Base-by-base conservation (phyloP, 1,139 yeast genomes). In the Sugiyamaella japonica region DNA sequence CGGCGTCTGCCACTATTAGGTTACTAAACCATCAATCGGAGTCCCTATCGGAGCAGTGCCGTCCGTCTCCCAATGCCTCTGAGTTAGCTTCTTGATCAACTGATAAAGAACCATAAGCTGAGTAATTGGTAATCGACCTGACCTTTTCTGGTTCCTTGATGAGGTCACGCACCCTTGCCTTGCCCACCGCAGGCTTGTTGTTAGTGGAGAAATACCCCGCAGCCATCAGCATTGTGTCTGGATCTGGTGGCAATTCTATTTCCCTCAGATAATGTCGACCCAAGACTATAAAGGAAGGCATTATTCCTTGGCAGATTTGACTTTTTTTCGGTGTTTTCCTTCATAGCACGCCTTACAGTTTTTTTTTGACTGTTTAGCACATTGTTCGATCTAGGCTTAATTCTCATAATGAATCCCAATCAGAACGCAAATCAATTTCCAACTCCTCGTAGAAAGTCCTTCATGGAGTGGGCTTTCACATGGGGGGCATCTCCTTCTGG, bases 401-500 rank as follows among this genome's bases (percentile, higher is more conserved):
- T 48, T 31, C 40, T 40, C 40, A 48, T 42, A 17, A 50, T 50
- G 54, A 46, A 50, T 39, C 48, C 51, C 37, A 47, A 39, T 13
- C 51, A 47, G 38, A 38, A 42, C 8, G 46, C 53, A 23, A 43
- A 37, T 29, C 45, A 38, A 23, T 36, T 31, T 31, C 42, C 37
- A 12, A 20, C 32, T 25, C 41, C 41, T n/a, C 46, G 56, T 36
- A 36, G 56, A 28, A 17, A 28, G 45, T 54, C 56, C 20, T 52
- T 54, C 39, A 47, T 47, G 28, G 56, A 54, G 41, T 54, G 56
- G 56, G 56, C 56, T 12, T 51, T 54, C 41, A 52, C 56, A 3
- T 51, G 36, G 39, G 44, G 52, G n/a, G 29, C 31, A 13, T 39
- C 45, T 17, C 42, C 55, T 28, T 25, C 37, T 12, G 42, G 41